phyloP scores from a whole-genome alignment of 2,329 filamentous ascomycete genomes.

The Ophiobolus disseminans region DNA sequence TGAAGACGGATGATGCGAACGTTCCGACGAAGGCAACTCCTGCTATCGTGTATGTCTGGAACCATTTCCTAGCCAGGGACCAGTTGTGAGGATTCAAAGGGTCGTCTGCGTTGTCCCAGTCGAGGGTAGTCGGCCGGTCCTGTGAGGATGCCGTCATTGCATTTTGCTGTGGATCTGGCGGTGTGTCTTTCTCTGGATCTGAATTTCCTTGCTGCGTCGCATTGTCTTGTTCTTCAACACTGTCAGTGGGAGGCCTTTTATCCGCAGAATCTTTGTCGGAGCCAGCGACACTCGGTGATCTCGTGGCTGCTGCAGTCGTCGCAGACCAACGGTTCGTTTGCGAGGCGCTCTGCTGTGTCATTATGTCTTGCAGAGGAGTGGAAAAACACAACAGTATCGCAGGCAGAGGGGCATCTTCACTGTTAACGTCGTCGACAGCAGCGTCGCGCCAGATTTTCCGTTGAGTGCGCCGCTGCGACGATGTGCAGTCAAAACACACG shows the following conservation, averaged over 20 bases:
- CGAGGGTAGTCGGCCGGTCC: conserved; percentile 8
- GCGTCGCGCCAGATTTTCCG: neutral
- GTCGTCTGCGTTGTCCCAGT: conserved; percentile 17
- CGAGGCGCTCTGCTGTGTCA: neutral
- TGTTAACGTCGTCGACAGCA: no score
- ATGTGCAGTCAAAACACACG: no score
- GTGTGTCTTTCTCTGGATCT: neutral
- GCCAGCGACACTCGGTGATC: conserved; percentile 9
- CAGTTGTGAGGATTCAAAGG: conserved; percentile 23
- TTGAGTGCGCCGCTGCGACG: neutral
- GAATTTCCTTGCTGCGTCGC: neutral
- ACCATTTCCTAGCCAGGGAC: conserved; percentile 16
- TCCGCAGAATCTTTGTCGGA: conserved; percentile 1
- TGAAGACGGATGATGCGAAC: conserved; percentile 56
- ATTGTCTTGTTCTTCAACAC: no score
- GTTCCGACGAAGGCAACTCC: conserved; percentile 16
- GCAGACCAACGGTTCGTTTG: conserved; percentile 7
- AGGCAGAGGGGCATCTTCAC: neutral
- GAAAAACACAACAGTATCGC: neutral
- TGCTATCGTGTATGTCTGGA: conserved; percentile 16
- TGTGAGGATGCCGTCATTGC: conserved; percentile 3
- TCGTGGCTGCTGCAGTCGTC: conserved; percentile 12
- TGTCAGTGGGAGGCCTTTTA: neutral
- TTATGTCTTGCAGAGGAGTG: conserved; percentile 1
- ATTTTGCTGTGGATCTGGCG: neutral